Base-by-base conservation (phyloP, 2,329 filamentous ascomycete species). In the Drechslerella dactyloides region DNA sequence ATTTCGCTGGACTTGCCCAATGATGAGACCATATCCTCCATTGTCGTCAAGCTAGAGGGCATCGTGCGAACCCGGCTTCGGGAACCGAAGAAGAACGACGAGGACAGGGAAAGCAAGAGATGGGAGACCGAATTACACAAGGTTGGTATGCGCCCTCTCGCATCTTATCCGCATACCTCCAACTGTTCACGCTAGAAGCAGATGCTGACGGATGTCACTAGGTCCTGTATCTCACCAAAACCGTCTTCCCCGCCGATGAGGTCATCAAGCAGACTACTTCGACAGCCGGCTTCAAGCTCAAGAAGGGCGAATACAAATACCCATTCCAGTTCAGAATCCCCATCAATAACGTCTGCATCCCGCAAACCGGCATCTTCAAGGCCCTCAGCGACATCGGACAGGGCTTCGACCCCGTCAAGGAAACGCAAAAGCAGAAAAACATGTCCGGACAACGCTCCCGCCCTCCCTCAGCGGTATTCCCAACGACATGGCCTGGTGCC, bases 381-480 rank as follows among this genome's bases (percentile, higher is more conserved):
- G 48, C 62, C 64, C 24, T 74, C 57, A 78, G 84, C 56, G 80
- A 80, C 56, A 79, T 83, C 69, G 78, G 80, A 8, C 80, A 81
- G 30, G 77, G 81, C 42, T 78, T 79, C n/a, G 76, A 82, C 56
- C 81, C 83, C 48, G 77, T 84, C 33, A 81, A 82, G 19, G 80
- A 79, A 74, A 79, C 81, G 2, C 80, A 48, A 82, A 81, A 52
- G 44, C 65, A 75, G 15, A 23, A n/a, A 56, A 57, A 23, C 94
- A 99, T 81, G 86, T 94, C 74, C 94, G 90, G 77, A 87, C 87
- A 75, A 96, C 93, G 0, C 83, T 99, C 10, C 94, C 94, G 3
- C 94, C 94, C 0, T 96, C 92, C 2, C 82, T 97, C 60, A 90
- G 85, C n/a, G 91, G 91, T 1, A 93, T 94, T 75, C 90, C 89